Conservation (phyloP, 805 yeast genomes). For the Spathaspora hagerdaliae region DNA sequence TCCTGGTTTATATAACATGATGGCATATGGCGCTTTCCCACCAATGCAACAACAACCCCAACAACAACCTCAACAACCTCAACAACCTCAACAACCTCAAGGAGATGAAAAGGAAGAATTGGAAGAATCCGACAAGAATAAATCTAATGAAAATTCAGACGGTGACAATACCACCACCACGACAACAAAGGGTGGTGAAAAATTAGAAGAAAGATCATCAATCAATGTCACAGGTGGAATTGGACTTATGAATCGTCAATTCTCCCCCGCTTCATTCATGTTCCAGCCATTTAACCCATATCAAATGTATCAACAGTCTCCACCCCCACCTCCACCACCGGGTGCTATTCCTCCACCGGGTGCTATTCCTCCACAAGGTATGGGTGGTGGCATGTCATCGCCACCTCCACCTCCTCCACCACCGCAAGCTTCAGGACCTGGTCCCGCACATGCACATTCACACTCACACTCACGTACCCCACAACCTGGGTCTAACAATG, state of each 20-base stretch:
- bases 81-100: conserved; percentile 6
- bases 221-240: conserved; percentile 18
- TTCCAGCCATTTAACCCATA: conserved; percentile 51
- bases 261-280: conserved; percentile 38
- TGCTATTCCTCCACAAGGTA: conserved; percentile 8
- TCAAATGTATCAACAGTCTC: conserved; percentile 30
- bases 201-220: conserved; percentile 2
- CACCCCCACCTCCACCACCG: conserved; percentile 10
- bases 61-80: neutral
- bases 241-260: conserved; percentile 34
- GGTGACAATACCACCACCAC: neutral
- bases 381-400: neutral
- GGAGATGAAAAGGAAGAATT: conserved; percentile 3
- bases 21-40: conserved; percentile 16
- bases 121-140: conserved; percentile 1
- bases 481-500: neutral
- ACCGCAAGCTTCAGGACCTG: conserved; percentile 1
- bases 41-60: neutral
- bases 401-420: conserved; percentile 11
- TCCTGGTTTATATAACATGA: conserved; percentile 30
- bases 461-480: neutral
- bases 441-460: neutral
- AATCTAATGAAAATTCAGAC: neutral
- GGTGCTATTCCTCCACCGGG: neutral
- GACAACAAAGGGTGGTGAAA: neutral